These are phyloP conservation scores for Exserohilum turcica DNA, from an alignment of 2,329 filamentous ascomycete species.

Conservation along the genomic window DNA sequence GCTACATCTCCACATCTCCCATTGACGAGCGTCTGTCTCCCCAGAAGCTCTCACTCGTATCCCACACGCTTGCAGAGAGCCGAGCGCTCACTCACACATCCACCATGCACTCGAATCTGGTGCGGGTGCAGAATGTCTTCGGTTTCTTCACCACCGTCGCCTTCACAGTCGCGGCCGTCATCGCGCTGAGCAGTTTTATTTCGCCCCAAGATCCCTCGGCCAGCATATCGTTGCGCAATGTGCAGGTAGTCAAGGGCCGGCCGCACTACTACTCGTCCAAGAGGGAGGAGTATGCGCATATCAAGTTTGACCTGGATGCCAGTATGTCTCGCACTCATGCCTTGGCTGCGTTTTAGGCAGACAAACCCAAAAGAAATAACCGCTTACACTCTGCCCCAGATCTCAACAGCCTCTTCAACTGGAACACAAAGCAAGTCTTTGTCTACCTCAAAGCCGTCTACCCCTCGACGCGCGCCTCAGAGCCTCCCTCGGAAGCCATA, in stretches of 20 bases:
- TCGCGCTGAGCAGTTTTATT: slow-evolving; percentile 79
- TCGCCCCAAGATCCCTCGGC: slow-evolving; percentile 70
- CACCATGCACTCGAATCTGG: slow-evolving; percentile 83
- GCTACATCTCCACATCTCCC: slow-evolving; percentile 17
- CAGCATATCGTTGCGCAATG: slow-evolving; percentile 69
- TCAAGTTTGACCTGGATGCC: slow-evolving; percentile 90
- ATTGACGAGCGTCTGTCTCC: slow-evolving; percentile 3
- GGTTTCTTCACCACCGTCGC: slow-evolving; percentile 97
- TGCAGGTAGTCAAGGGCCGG: slow-evolving; percentile 87
- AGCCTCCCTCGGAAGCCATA: slow-evolving; percentile 67
- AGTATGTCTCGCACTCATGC: slow-evolving; percentile 47
- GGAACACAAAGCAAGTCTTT: slow-evolving; percentile 99
- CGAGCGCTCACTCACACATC: neutral
- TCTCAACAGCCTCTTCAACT: slow-evolving; percentile 90
- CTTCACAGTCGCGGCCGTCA: slow-evolving; percentile 77
- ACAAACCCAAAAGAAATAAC: neutral
- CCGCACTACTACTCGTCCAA: slow-evolving; percentile 95
- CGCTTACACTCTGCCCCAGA: slow-evolving; percentile 55
- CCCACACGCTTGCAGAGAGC: neutral
- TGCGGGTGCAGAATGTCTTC: slow-evolving; percentile 88
- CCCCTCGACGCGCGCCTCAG: slow-evolving; percentile 52
- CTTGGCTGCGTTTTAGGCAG: neutral
- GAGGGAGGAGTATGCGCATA: slow-evolving; percentile 93
- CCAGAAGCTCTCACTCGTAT: neutral
- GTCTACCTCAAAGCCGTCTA: slow-evolving; percentile 89